Evolutionary conservation across 768 basidiomycete species (phyloP).

Genomic region (Suillus bovinus): DNA sequence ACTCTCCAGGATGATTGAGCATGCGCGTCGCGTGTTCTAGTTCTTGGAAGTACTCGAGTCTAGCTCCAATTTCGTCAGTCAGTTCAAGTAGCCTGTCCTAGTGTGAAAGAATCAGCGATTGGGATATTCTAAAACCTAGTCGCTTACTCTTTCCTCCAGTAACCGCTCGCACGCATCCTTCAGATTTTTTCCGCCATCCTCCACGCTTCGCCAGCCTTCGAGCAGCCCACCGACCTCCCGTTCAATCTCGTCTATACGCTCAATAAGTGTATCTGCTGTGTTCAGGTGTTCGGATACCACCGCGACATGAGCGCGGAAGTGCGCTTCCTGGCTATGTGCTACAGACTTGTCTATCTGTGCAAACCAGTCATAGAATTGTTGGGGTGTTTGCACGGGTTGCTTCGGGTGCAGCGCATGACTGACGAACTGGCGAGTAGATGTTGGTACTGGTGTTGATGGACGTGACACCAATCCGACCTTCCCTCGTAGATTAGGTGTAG

Average conservation of each 20-base stretch:
- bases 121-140: background rate
- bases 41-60: constrained; percentile 93
- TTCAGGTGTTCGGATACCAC: constrained; percentile 74
- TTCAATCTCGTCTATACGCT: constrained; percentile 72
- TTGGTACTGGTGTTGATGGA: constrained; percentile 42
- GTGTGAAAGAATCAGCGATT: constrained; percentile 4
- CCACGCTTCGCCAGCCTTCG: constrained; percentile 82
- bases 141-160: constrained; percentile 82
- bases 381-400: constrained; percentile 82
- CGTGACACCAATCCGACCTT: constrained; percentile 46
- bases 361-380: constrained; percentile 98
- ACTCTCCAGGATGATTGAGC: constrained; percentile 92
- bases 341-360: constrained; percentile 86
- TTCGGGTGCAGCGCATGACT: constrained; percentile 69
- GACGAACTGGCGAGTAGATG: constrained; percentile 20
- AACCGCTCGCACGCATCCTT: constrained; percentile 90
- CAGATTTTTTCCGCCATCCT: constrained; percentile 88
- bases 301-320: constrained; percentile 84
- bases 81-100: constrained; percentile 78
- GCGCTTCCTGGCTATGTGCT: constrained; percentile 90
- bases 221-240: constrained; percentile 78
- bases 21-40: constrained; percentile 91
- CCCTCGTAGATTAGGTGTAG: constrained; percentile 38
- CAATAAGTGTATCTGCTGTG: constrained; percentile 75
- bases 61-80: constrained; percentile 78